These are phyloP conservation scores for Phialemoniopsis sp. DNA, from an alignment of 2,329 filamentous ascomycete genomes.

Conservation along the genomic window DNA sequence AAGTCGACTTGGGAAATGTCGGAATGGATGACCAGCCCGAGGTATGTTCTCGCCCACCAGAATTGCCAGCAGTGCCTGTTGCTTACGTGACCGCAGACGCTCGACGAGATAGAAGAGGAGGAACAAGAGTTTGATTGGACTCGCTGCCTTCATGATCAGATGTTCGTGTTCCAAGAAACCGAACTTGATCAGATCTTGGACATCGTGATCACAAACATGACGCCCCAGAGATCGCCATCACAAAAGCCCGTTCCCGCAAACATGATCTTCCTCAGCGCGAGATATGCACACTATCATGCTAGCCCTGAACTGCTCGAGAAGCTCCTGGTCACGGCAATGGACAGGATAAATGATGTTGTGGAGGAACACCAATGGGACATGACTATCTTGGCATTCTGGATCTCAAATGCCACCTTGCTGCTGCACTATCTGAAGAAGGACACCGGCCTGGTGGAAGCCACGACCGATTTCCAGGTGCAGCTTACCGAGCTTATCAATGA, in stretches of 20 bases:
- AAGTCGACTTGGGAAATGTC: slow-evolving; percentile 92
- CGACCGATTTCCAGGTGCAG: slow-evolving; percentile 85
- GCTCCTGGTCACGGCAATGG: slow-evolving; percentile 81
- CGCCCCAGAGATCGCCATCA: slow-evolving; percentile 88
- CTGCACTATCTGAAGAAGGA: slow-evolving; percentile 98
- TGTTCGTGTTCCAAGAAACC: slow-evolving; percentile 98
- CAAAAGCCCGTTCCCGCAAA: slow-evolving; percentile 98
- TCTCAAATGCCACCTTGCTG: slow-evolving; percentile 93
- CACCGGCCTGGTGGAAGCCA: slow-evolving; percentile 71
- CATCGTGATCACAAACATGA: slow-evolving; percentile 97
- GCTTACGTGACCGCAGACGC: slow-evolving; percentile 40
- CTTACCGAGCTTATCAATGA: slow-evolving; percentile 94
- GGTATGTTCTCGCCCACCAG: slow-evolving; percentile 41
- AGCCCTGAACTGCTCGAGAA: slow-evolving; percentile 78
- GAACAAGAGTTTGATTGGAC: slow-evolving; percentile 95
- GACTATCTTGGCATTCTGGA: slow-evolving; percentile 98
- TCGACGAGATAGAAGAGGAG: slow-evolving; percentile 82
- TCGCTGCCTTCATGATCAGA: slow-evolving; percentile 91
- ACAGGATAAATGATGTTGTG: slow-evolving; percentile 96
- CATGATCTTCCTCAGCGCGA: slow-evolving; percentile 89
- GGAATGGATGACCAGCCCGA: slow-evolving; percentile 95
- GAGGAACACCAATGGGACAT: slow-evolving; percentile 97
- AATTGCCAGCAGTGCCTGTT: background rate
- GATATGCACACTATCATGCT: slow-evolving; percentile 96
- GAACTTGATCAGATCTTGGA: slow-evolving; percentile 90